Percentiles rank a stretch among this genome's conserved stretches.
phyloP scores from a whole-genome alignment of 176 grass and related monocot species.

The Triticum timopheevii region DNA sequence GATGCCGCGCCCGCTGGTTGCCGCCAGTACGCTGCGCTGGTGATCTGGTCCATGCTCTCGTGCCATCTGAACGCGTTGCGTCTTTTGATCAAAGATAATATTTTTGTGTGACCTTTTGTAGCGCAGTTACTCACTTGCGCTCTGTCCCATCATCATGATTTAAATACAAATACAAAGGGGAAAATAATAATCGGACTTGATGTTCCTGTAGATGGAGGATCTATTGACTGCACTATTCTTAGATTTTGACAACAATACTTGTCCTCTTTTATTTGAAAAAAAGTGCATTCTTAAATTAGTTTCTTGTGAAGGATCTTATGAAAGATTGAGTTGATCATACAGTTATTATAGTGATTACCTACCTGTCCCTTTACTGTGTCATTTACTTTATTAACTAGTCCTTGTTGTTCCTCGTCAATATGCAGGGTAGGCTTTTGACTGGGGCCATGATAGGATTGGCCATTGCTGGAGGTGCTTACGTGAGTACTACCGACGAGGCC shows the following conservation, averaged over 20 bases:
- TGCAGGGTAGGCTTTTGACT: slow-evolving; percentile 87
- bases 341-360: background rate
- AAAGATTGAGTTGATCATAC: background rate
- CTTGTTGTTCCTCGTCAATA: background rate
- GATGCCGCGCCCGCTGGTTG: background rate
- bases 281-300: background rate
- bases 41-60: background rate
- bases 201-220: background rate
- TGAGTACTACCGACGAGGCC: slow-evolving; percentile 90
- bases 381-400: background rate
- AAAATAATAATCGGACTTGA: background rate
- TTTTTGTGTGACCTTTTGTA: background rate
- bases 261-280: background rate
- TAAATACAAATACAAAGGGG: background rate
- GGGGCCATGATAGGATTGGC: slow-evolving; percentile 76
- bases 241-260: background rate
- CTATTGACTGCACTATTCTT: background rate
- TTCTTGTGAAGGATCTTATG: slow-evolving; percentile 16
- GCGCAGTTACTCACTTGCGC: background rate
- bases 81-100: background rate
- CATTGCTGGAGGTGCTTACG: slow-evolving; percentile 93
- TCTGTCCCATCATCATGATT: background rate
- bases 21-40: background rate
- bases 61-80: background rate
- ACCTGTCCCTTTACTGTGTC: background rate